Conservation (phyloP, 805 yeast genomes). For the Candida succiphila region DNA sequence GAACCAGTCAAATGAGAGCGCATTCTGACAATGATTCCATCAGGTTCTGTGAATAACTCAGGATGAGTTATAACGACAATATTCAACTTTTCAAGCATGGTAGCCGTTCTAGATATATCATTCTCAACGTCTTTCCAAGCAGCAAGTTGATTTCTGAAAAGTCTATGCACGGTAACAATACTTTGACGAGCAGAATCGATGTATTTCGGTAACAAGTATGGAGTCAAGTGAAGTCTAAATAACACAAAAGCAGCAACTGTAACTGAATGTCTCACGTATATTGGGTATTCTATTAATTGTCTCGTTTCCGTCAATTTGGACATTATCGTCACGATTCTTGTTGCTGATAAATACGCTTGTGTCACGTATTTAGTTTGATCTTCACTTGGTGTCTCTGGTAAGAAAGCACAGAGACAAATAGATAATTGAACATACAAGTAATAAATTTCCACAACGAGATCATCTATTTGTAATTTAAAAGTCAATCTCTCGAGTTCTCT, state of each 20-base stretch:
- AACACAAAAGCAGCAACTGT: conserved; percentile 70
- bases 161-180: conserved; percentile 84
- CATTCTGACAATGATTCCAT: conserved; percentile 79
- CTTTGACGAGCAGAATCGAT: conserved; percentile 88
- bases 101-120: conserved; percentile 87
- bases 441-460: conserved; percentile 64
- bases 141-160: conserved; percentile 77
- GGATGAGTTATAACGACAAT: conserved; percentile 84
- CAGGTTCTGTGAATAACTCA: conserved; percentile 60
- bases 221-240: conserved; percentile 74
- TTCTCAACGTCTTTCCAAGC: conserved; percentile 89
- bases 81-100: conserved; percentile 79
- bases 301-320: conserved; percentile 60
- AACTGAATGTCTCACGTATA: conserved; percentile 78
- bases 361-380: conserved; percentile 82
- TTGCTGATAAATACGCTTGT: conserved; percentile 70
- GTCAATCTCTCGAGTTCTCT: conserved; percentile 67
- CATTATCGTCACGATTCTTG: conserved; percentile 69
- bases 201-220: conserved; percentile 60
- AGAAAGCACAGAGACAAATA: conserved; percentile 81
- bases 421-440: conserved; percentile 69
- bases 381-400: conserved; percentile 82
- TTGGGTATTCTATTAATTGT: conserved; percentile 75
- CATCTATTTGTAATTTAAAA: conserved; percentile 57
- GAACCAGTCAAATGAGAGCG: conserved; percentile 90